Base-by-base conservation (phyloP, 805 yeast genomes). In the Zygosaccharomyces bisporus region DNA sequence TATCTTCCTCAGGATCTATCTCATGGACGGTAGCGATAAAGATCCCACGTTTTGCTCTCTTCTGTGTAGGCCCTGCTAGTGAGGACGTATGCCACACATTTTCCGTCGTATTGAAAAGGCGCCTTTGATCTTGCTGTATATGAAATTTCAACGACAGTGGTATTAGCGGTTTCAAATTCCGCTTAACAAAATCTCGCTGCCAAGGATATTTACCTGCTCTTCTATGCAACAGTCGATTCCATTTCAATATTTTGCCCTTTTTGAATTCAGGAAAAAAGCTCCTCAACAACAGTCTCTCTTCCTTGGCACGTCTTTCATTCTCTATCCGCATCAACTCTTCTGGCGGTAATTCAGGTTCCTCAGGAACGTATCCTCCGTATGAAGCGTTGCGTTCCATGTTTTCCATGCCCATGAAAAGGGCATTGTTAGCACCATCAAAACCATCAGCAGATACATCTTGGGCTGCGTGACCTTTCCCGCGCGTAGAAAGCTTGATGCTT, bases 121-220 rank as follows among this genome's bases (percentile, higher is more conserved):
- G 75, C 38, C 73, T 63, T 38, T 75, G 72, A 58, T 81, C 86
- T 8, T 70, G 60, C 39, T 73, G 80, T 2, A 79, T 63, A 46
- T 79, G 82, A 27, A 81, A 64, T n/a, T 67, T 64, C 25, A 79
- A 43, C 39, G 73, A 75, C 7, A 75, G 68, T 0, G 87, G 87
- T 13, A 80, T 63, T 24, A 81, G 44, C 7, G 66, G 60, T 18
- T 46, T 54, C 14, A 54, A 25, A 8, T 41, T 34, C 31, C 54
- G 52, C 29, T 39, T 45, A 18, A 32, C 41, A n/a, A 39, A 42
- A 20, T 48, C 57, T 21, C 63, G 57, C 44, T 74, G 74, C 62
- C 73, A 79, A n/a, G 63, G 65, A 52, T 72, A 80, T 41, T 73
- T 71, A 6, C 63, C 61, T 4, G 79, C 76, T 1, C 69, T 64